Base-by-base conservation (phyloP, 441 rosid species). In the Croton laevigatus region DNA sequence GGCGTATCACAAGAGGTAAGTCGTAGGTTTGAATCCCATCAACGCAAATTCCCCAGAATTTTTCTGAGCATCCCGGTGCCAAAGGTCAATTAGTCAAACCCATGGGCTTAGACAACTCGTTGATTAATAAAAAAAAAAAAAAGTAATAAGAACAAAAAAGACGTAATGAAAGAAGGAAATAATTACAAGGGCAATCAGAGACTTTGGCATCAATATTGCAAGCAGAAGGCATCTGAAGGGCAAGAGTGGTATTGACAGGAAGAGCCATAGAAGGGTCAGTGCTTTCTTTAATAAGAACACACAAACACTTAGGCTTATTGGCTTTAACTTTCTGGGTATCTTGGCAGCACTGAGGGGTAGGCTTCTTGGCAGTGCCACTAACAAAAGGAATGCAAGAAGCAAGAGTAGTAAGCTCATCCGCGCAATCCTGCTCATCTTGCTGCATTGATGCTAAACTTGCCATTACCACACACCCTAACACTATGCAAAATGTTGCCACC, bases 211-310 rank as follows among this genome's bases (percentile, higher is more conserved):
- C 81, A 22, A 83, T 76, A 23, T 78, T 76, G 73, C 89, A 85
- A 54, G 78, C 80, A 23, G 83, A 77, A 1, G 84, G 86, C 86
- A 78, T 80, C 59, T 81, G 80, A 73, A 85, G 84, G 38, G 83
- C 89, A 32, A 75, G 78, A 73, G 85, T 78, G 73, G 84, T 83
- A 36, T 83, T 83, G 70, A 81, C 55, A 44, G 87, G 82, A 17
- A 83, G 81, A 20, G 84, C 87, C 70, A 76, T 60, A 49, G 86
- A 80, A 27, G 87, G 85, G 55, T 83, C 85, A 54, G 76, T 73
- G 67, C 86, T 85, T 61, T 74, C 78, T 58, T 75, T 75, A 59
- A 81, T 76, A 48, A 85, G 79, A 54, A 83, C 63, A 57, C 87
- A 80, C 32, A 79, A 53, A 72, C 87, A 85, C 62, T 80, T 82